phyloP scores from a whole-genome alignment of 2,329 filamentous ascomycete genomes.

The Truncatella angustata region DNA sequence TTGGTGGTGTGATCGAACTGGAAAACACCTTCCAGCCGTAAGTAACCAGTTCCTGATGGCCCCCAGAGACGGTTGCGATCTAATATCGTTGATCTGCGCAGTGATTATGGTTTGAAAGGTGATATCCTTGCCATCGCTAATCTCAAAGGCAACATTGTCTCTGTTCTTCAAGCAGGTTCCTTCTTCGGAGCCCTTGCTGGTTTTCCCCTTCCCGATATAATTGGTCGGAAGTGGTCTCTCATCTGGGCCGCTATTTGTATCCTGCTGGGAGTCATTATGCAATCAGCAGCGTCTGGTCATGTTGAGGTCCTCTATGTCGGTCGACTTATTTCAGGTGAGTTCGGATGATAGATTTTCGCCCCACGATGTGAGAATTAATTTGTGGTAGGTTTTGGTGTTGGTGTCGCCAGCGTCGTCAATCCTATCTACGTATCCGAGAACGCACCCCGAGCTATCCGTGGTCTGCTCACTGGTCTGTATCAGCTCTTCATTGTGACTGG shows the following conservation, averaged over 20 bases:
- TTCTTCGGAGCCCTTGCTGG: conserved; percentile 41
- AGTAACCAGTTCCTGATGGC: conserved; percentile 15
- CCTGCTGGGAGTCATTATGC: conserved; percentile 58
- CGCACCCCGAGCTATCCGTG: conserved; percentile 41
- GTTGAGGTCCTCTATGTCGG: conserved; percentile 62
- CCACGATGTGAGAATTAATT: too few relatives aligned
- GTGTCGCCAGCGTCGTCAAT: conserved; percentile 40
- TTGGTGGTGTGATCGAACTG: conserved; percentile 64
- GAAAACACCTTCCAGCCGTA: conserved; percentile 54
- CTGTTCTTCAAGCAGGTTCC: conserved; percentile 46
- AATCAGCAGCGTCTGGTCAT: conserved; percentile 55
- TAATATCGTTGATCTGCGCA: conserved; percentile 24
- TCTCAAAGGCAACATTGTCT: conserved; percentile 64
- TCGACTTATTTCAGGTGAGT: conserved; percentile 46
- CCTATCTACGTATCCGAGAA: conserved; percentile 46
- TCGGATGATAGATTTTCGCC: too few relatives aligned
- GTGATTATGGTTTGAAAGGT: conserved; percentile 50
- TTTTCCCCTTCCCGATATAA: conserved; percentile 49
- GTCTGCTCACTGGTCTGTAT: conserved; percentile 42
- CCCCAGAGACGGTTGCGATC: not conserved
- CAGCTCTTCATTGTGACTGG: conserved; percentile 45
- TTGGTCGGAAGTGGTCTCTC: conserved; percentile 53
- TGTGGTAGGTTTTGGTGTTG: conserved; percentile 37
- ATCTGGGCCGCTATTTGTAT: conserved; percentile 54
- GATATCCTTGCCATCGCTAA: conserved; percentile 46